These are phyloP conservation scores for Fusarium pilosicola DNA, from an alignment of 2,329 filamentous ascomycete genomes.

Conservation along the genomic window DNA sequence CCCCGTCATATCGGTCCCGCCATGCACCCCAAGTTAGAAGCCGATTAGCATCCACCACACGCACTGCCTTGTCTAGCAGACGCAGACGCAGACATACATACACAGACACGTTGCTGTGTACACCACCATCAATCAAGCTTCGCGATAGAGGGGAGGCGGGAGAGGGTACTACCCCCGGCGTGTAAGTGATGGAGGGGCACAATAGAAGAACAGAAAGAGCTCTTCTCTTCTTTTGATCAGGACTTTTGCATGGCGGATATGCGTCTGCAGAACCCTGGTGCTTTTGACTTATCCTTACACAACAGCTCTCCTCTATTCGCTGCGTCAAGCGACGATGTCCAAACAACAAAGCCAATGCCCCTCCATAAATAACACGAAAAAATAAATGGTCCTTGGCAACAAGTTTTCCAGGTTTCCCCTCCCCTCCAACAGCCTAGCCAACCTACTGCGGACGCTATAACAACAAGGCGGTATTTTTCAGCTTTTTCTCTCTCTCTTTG, in stretches of 20 bases:
- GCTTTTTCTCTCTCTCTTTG: constrained; percentile 2
- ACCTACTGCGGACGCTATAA: constrained; percentile 33
- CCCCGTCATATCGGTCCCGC: constrained; percentile 44
- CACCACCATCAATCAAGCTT: constrained; percentile 32
- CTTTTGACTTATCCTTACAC: constrained; percentile 34
- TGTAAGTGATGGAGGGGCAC: constrained; percentile 28
- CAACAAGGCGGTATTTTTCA: constrained; percentile 18
- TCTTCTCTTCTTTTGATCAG: constrained; percentile 16
- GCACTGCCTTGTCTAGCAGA: constrained; percentile 35
- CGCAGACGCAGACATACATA: neutral
- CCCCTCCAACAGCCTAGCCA: constrained; percentile 25
- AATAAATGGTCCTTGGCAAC: constrained; percentile 35
- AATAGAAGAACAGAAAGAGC: constrained; percentile 27
- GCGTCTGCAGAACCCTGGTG: constrained; percentile 23
- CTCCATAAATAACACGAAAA: constrained; percentile 35
- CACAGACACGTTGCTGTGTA: constrained; percentile 37
- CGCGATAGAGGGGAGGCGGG: constrained; percentile 14
- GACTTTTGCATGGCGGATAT: constrained; percentile 25
- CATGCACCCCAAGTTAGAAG: constrained; percentile 37
- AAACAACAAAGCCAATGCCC: constrained; percentile 27
- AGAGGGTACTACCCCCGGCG: constrained; percentile 29
- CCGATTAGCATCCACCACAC: constrained; percentile 43
- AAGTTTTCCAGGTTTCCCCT: constrained; percentile 37
- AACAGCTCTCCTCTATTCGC: constrained; percentile 34
- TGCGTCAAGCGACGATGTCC: constrained; percentile 31